These are phyloP conservation scores for Spathaspora gorwiae DNA, from an alignment of 805 yeast genomes.

Conservation along the genomic window DNA sequence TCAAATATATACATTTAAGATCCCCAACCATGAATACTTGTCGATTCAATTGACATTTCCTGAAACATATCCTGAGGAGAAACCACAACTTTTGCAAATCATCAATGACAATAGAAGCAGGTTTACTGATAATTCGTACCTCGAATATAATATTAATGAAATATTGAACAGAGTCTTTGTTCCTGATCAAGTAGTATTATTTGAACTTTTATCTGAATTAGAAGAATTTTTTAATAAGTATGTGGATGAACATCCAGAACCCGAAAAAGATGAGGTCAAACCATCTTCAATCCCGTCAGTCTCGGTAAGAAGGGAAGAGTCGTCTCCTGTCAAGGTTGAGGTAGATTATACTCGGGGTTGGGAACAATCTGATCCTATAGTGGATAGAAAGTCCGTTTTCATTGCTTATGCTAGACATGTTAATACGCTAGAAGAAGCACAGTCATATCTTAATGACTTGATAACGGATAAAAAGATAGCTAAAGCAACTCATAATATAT, in stretches of 20 bases:
- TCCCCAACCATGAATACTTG: conserved; percentile 62
- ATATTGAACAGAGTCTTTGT: conserved; percentile 50
- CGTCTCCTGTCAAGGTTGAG: neutral
- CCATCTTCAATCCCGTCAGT: conserved; percentile 30
- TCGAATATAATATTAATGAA: conserved; percentile 45
- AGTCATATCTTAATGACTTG: conserved; percentile 45
- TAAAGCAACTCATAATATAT: conserved; percentile 74
- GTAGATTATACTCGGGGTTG: conserved; percentile 63
- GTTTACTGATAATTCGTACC: conserved; percentile 41
- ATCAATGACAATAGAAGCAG: conserved; percentile 23
- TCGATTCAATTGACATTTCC: conserved; percentile 71
- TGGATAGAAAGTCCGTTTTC: conserved; percentile 82
- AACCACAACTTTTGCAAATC: conserved; percentile 64
- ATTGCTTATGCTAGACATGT: conserved; percentile 70
- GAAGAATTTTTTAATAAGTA: conserved; percentile 44
- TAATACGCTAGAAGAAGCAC: conserved; percentile 63
- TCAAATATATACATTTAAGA: conserved; percentile 41
- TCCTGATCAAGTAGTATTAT: conserved; percentile 69
- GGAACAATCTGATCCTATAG: conserved; percentile 70
- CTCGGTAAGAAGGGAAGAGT: neutral
- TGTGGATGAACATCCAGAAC: conserved; percentile 6
- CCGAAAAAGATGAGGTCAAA: conserved; percentile 1
- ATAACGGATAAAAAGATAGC: conserved; percentile 62
- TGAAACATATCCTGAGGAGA: conserved; percentile 56
- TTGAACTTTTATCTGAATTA: conserved; percentile 69